These are phyloP conservation scores for Coccomyxa sp. DNA, from an alignment of 139 green algal genomes.

Conservation along the genomic window DNA sequence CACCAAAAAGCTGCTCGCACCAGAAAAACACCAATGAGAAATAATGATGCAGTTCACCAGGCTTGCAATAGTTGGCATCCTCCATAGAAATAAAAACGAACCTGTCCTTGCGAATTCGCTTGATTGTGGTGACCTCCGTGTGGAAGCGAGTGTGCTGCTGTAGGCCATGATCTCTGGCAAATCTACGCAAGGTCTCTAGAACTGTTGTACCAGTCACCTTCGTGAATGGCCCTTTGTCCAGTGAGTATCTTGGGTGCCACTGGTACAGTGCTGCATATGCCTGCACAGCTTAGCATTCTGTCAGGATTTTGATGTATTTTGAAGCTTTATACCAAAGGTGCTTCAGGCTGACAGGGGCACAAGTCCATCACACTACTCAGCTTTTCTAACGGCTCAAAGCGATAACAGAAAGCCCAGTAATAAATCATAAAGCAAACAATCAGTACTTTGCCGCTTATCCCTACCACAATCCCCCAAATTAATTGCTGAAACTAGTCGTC, in stretches of 20 bases:
- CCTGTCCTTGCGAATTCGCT: not conserved
- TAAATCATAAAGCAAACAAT: not conserved
- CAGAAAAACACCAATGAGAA: not conserved
- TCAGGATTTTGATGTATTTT: not conserved
- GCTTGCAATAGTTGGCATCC: not conserved
- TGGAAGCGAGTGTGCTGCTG: not conserved
- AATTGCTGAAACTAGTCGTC: not conserved
- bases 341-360: too few species aligned
- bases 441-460: not conserved
- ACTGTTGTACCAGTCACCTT: not conserved
- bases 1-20: not conserved
- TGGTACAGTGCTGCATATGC: slow-evolving; percentile 2
- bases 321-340: not conserved
- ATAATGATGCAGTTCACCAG: not conserved
- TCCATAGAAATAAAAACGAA: not conserved
- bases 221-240: not conserved
- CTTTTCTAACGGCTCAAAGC: not conserved
- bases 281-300: not conserved
- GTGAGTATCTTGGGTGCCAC: not conserved
- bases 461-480: not conserved
- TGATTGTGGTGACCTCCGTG: not conserved
- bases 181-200: not conserved
- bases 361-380: too few species aligned
- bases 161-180: not conserved
- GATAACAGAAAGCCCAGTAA: too few species aligned